Evolutionary conservation across 2,329 filamentous ascomycete species (phyloP), one percentile per base, ranked within the genome.

Genomic region (Pestalotiopsis sp.): DNA sequence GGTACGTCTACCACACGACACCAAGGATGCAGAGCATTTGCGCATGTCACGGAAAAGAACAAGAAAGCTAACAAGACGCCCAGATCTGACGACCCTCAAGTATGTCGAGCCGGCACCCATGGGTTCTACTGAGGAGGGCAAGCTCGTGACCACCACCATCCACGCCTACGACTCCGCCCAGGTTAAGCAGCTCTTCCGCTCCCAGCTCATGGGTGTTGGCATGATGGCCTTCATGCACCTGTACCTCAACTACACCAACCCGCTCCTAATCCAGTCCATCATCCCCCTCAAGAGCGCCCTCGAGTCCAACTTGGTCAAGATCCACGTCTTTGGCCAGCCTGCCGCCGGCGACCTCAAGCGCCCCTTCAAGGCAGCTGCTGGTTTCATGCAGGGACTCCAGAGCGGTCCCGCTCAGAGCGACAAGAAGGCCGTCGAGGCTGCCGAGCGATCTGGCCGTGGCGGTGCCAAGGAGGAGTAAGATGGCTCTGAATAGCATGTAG

Each of bases 171-270:
- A 99, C 82, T 86, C 90, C 76, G 84, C 88, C 75, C 95, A 98
- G 85, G 88, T 98, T 78, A 92, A 92, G 83, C 85, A 88, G 72
- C 87, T 94, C 73, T 93, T 95, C 88, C 96, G 96, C 82, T 88
- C 91, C 72, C 95, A 98, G 85, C 84, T 97, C 76, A 98, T 97
- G 93, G 96, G 96, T 69, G 86, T 99, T 68, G 94, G 88, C 81
- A 99, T 99, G 94, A 98, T 99, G 95, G 90, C 83, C 70, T 93
- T 98, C 78, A 98, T 99, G 95, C 96, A 99, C 85, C 73, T 99
- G 70, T 99, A 98, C 90, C 92, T 99, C 88, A 94, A 98, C 82
- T 99, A 98, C 91, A 98, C 94, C 85, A 99, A 98, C 90, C 96
- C 96, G 56, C 92, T 99, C 64, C 86, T 98, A 77, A 97, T 99